Conservation (phyloP, 306 rosid species). For the Quercus aquifolioides region DNA sequence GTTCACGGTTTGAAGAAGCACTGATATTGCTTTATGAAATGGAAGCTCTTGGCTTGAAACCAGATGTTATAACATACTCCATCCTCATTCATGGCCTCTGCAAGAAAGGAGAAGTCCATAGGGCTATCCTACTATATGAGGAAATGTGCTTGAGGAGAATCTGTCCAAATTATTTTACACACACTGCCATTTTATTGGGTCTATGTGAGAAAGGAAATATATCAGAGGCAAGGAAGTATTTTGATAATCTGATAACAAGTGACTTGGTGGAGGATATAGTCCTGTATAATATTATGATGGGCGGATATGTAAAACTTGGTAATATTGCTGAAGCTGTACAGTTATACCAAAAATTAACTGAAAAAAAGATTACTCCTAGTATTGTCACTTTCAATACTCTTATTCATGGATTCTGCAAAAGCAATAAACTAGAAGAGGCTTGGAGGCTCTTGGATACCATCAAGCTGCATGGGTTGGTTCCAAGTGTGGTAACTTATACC, state of each 20-base stretch:
- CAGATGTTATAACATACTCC: slow-evolving; percentile 42
- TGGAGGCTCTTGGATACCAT: slow-evolving; percentile 26
- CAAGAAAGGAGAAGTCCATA: slow-evolving; percentile 44
- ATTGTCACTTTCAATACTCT: slow-evolving; percentile 49
- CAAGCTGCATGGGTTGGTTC: slow-evolving; percentile 37
- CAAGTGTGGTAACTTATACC: slow-evolving; percentile 45
- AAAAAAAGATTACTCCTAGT: slow-evolving; percentile 37
- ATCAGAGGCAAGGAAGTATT: slow-evolving; percentile 44
- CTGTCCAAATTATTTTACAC: slow-evolving; percentile 35
- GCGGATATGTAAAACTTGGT: slow-evolving; percentile 39
- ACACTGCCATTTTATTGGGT: slow-evolving; percentile 36
- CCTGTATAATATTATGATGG: slow-evolving; percentile 54
- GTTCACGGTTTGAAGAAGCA: slow-evolving; percentile 39
- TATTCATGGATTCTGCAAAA: slow-evolving; percentile 43
- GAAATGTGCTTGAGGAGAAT: slow-evolving; percentile 43
- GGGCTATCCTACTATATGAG: slow-evolving; percentile 35
- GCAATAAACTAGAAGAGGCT: slow-evolving; percentile 39
- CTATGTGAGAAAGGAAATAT: slow-evolving; percentile 34
- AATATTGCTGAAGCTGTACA: slow-evolving; percentile 30
- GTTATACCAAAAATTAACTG: slow-evolving; percentile 31
- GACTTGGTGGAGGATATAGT: slow-evolving; percentile 27
- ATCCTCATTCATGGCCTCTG: slow-evolving; percentile 49
- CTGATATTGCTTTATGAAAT: slow-evolving; percentile 38
- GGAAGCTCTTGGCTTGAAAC: slow-evolving; percentile 39
- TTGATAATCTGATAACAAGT: slow-evolving; percentile 23